These are phyloP conservation scores for Aspergillus spinulosporus DNA, from an alignment of 2,329 filamentous ascomycete species.

Conservation along the genomic window DNA sequence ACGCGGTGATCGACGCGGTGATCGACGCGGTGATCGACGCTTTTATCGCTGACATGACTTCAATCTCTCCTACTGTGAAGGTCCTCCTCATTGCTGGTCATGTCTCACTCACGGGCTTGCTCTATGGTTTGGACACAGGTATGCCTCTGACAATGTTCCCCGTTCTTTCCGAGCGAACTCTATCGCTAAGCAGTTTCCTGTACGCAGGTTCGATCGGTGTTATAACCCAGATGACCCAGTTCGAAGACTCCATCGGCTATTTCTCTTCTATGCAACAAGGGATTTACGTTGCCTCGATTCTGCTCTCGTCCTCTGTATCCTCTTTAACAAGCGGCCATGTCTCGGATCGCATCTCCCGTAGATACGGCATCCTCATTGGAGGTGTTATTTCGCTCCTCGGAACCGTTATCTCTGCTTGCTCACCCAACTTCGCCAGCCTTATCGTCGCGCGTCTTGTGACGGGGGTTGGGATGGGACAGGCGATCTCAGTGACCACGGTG, in stretches of 20 bases:
- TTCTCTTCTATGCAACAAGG: slow-evolving; percentile 18
- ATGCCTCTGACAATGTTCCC: neutral
- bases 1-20: neutral
- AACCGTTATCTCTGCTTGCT: slow-evolving; percentile 14
- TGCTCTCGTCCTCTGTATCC: slow-evolving; percentile 17
- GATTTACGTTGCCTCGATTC: slow-evolving; percentile 18
- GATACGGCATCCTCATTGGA: slow-evolving; percentile 19
- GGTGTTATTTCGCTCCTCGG: slow-evolving; percentile 14
- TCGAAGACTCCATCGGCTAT: slow-evolving; percentile 13
- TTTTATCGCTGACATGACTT: neutral
- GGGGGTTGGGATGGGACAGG: slow-evolving; percentile 17
- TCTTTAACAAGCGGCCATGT: slow-evolving; percentile 17
- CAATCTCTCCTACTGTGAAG: slow-evolving; percentile 7
- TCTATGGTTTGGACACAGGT: slow-evolving; percentile 20
- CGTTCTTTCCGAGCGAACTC: neutral
- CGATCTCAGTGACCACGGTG: slow-evolving; percentile 19
- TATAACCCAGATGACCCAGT: slow-evolving; percentile 20
- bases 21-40: neutral
- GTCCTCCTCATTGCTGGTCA: slow-evolving; percentile 18
- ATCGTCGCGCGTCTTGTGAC: slow-evolving; percentile 18
- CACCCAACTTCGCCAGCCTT: slow-evolving; percentile 16
- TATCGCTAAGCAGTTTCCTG: neutral
- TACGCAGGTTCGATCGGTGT: slow-evolving; percentile 17
- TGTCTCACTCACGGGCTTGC: slow-evolving; percentile 17
- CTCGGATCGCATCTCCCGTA: slow-evolving; percentile 18